Evolutionary conservation across 2,329 filamentous ascomycete species (phyloP).

Genomic region (Thelonectria olida): DNA sequence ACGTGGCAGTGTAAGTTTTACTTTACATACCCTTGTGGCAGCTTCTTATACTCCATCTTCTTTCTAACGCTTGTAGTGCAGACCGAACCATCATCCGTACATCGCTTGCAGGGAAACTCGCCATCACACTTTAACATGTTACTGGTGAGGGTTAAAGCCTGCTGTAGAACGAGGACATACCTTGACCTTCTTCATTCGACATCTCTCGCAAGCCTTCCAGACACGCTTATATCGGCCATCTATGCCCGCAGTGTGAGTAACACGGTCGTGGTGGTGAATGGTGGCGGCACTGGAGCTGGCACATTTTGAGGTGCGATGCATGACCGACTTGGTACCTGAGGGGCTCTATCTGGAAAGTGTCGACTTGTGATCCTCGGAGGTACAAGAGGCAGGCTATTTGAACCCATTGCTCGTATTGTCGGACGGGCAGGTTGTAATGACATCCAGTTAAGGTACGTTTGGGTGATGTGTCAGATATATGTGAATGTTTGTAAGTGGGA

Average conservation of each 20-base stretch:
- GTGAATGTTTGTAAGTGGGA: too few species aligned
- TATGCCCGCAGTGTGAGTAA: constrained; percentile 46
- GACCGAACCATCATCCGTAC: constrained; percentile 71
- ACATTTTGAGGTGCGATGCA: constrained; percentile 62
- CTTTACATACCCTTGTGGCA: constrained; percentile 63
- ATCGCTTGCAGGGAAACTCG: constrained; percentile 72
- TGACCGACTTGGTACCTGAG: constrained; percentile 56
- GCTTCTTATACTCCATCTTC: constrained; percentile 74
- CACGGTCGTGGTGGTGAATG: constrained; percentile 49
- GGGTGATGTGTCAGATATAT: too few species aligned
- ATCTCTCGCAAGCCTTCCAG: constrained; percentile 74
- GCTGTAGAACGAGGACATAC: constrained; percentile 45
- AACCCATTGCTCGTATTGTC: constrained; percentile 63
- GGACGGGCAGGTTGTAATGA: too few species aligned
- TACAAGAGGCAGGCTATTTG: constrained; percentile 60
- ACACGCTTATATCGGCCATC: constrained; percentile 71
- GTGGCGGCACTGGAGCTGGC: constrained; percentile 50
- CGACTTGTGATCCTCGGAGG: constrained; percentile 57
- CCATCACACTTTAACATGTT: constrained; percentile 63
- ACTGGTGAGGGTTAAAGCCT: constrained; percentile 23
- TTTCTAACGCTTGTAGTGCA: constrained; percentile 71
- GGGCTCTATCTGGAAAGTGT: constrained; percentile 48
- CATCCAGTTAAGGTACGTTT: too few species aligned
- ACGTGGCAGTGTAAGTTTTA: neutral
- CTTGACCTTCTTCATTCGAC: constrained; percentile 77